These are phyloP conservation scores for Curvularia sp. DNA, from an alignment of 2,329 filamentous ascomycete species.

Conservation along the genomic window DNA sequence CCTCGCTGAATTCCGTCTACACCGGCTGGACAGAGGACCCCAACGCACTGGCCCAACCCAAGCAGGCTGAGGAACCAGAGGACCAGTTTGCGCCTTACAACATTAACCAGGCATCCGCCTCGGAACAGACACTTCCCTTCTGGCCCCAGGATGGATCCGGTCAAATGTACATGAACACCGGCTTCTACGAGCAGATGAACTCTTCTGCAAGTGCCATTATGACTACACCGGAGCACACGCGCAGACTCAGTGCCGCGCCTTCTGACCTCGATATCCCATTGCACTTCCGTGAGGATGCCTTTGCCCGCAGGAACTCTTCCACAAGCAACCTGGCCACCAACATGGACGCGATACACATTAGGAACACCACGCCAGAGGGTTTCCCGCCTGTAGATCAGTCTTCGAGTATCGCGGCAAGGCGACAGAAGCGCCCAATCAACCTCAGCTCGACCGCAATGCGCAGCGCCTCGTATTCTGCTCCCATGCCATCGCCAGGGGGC, in stretches of 20 bases:
- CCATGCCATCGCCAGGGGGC: constrained; percentile 51
- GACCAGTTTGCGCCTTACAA: constrained; percentile 44
- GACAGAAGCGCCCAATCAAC: constrained; percentile 52
- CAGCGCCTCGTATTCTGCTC: constrained; percentile 53
- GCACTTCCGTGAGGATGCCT: constrained; percentile 43
- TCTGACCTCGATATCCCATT: constrained; percentile 43
- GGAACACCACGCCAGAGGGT: constrained; percentile 42
- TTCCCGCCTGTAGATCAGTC: constrained; percentile 50
- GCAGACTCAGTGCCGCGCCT: constrained; percentile 40
- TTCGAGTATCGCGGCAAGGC: constrained; percentile 51
- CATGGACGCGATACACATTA: constrained; percentile 50
- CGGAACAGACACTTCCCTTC: constrained; percentile 42
- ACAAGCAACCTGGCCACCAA: constrained; percentile 50
- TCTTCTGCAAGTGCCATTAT: constrained; percentile 46
- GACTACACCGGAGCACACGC: constrained; percentile 42
- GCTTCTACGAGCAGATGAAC: constrained; percentile 48
- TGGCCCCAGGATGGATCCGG: constrained; percentile 34
- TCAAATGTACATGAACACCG: constrained; percentile 35
- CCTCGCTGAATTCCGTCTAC: constrained; percentile 47
- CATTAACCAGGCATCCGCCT: constrained; percentile 39
- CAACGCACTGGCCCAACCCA: constrained; percentile 29
- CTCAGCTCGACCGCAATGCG: constrained; percentile 49
- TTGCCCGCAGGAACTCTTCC: constrained; percentile 48
- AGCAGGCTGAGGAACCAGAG: constrained; percentile 35
- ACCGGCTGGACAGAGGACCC: constrained; percentile 49